Percentiles rank a stretch among this genome's conserved stretches.
These are phyloP conservation scores for Spizellomyces punctatus DNA, from an alignment of 192 early-diverging fungal species.

Conservation along the genomic window DNA sequence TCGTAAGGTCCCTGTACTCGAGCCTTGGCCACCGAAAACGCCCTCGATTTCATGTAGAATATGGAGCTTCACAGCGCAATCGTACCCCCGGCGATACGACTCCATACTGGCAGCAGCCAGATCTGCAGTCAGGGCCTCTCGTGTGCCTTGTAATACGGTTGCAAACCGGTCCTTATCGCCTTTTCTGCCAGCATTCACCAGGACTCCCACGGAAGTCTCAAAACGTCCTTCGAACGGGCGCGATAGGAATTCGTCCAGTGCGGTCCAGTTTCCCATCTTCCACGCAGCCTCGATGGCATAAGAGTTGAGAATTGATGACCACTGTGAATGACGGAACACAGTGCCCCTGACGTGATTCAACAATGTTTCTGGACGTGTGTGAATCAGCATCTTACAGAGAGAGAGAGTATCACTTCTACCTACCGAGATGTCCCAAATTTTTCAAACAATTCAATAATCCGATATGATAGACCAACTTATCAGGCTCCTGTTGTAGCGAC, in stretches of 20 bases:
- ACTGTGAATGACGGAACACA: conserved; percentile 44
- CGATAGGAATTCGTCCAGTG: conserved; percentile 48
- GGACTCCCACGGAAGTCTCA: conserved; percentile 56
- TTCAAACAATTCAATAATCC: conserved; percentile 72
- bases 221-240: conserved; percentile 49
- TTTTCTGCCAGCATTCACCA: conserved; percentile 51
- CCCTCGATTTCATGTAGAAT: conserved; percentile 70
- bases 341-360: conserved; percentile 53
- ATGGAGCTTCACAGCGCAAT: conserved; percentile 61
- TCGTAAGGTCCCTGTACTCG: neutral
- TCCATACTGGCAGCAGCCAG: conserved; percentile 67
- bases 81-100: conserved; percentile 65
- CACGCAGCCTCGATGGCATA: conserved; percentile 65
- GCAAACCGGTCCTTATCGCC: conserved; percentile 36
- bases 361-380: conserved; percentile 48
- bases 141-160: conserved; percentile 40
- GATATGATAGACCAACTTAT: conserved; percentile 47
- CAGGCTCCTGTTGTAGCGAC: conserved; percentile 46
- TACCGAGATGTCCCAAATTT: conserved; percentile 72
- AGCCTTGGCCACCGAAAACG: conserved; percentile 9
- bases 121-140: conserved; percentile 49
- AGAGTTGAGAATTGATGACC: conserved; percentile 51
- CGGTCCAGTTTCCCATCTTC: conserved; percentile 64
- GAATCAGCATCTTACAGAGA: neutral
- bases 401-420: neutral